These are phyloP conservation scores for Aspergillus kassunensis DNA, from an alignment of 495 filamentous ascomycete species.

Conservation along the genomic window DNA sequence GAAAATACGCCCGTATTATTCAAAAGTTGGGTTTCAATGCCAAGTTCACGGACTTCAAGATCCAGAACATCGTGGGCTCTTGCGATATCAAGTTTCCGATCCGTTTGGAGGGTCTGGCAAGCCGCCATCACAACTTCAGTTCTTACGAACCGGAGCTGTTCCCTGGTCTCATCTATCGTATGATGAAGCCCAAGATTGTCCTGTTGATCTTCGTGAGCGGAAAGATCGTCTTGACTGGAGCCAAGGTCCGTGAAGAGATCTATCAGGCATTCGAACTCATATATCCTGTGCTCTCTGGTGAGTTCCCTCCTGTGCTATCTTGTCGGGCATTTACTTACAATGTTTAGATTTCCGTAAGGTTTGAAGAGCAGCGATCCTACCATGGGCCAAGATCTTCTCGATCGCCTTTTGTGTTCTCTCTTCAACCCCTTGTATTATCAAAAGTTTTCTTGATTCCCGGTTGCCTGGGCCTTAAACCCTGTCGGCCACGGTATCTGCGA, in stretches of 20 bases:
- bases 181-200: conserved; percentile 99
- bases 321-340: conserved; percentile 23
- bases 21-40: conserved; percentile 99
- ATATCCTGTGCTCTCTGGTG: conserved; percentile 95
- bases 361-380: conserved; percentile 29
- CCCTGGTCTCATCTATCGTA: conserved; percentile 98
- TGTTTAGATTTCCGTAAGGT: conserved; percentile 64
- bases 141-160: conserved; percentile 98
- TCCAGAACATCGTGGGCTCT: conserved; percentile 98
- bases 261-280: conserved; percentile 99
- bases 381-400: conserved; percentile 12
- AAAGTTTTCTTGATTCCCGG: conserved; percentile 27
- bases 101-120: conserved; percentile 90
- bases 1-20: conserved; percentile 98
- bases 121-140: conserved; percentile 97
- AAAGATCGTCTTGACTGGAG: conserved; percentile 97
- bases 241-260: conserved; percentile 98
- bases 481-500: conserved; percentile 12
- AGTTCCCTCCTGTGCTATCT: neutral
- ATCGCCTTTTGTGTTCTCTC: conserved; percentile 35
- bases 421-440: conserved; percentile 56
- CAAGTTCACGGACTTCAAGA: conserved; percentile 99
- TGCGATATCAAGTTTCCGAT: conserved; percentile 99
- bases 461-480: conserved; percentile 22
- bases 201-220: conserved; percentile 98